phyloP scores from a whole-genome alignment of 306 rosid species.

The Fragaria ananassa region DNA sequence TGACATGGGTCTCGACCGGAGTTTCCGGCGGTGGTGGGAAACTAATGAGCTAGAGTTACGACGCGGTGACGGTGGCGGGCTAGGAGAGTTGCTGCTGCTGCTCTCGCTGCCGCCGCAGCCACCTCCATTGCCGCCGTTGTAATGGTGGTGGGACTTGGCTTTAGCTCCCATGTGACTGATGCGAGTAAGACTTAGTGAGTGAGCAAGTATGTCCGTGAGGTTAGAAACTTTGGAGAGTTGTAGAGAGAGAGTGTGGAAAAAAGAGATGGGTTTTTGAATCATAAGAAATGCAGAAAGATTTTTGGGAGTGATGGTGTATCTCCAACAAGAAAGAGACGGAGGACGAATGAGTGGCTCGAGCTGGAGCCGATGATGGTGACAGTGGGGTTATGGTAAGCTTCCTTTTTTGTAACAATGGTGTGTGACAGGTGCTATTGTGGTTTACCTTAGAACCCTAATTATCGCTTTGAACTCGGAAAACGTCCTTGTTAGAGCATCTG shows the following conservation, averaged over 20 bases:
- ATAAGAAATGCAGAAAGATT: conserved; percentile 2
- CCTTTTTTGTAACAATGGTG: neutral
- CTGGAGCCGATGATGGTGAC: conserved; percentile 27
- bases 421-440: neutral
- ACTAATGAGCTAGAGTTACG: conserved; percentile 33
- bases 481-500: neutral
- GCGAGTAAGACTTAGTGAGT: neutral
- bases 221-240: neutral
- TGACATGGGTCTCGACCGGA: conserved; percentile 49
- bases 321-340: neutral
- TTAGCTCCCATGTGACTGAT: conserved; percentile 39
- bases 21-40: conserved; percentile 51
- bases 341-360: neutral
- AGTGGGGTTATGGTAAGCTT: neutral
- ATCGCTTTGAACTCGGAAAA: neutral
- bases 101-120: conserved; percentile 44
- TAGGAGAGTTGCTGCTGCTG: conserved; percentile 65
- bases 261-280: neutral
- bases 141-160: conserved; percentile 45
- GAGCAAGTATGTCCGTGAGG: neutral
- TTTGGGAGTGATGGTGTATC: neutral
- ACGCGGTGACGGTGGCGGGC: conserved; percentile 85
- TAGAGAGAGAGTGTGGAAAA: too few relatives aligned
- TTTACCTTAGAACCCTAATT: neutral
- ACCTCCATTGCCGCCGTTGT: conserved; percentile 27